These are phyloP conservation scores for Podaxis mareebaensis DNA, from an alignment of 768 basidiomycete genomes.

Conservation along the genomic window DNA sequence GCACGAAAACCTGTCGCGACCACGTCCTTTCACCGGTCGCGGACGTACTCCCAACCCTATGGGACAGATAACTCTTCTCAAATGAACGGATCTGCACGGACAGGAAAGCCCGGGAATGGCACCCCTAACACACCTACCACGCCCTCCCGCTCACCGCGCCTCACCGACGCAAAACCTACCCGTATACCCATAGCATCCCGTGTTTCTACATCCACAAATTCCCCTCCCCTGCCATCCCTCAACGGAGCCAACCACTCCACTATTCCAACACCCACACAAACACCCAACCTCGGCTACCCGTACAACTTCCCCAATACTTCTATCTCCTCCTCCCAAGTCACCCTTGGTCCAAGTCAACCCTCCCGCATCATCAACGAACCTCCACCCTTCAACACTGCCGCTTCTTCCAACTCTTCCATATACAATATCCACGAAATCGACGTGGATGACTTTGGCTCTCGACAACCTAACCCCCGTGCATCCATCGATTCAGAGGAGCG, in stretches of 20 bases:
- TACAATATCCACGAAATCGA: slow-evolving; percentile 24
- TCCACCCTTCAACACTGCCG: slow-evolving; percentile 58
- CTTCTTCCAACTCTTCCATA: slow-evolving; percentile 41
- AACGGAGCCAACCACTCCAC: slow-evolving; percentile 23
- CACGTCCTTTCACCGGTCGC: slow-evolving; percentile 46
- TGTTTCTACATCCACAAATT: slow-evolving; percentile 9
- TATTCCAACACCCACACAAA: slow-evolving; percentile 20
- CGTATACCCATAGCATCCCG: slow-evolving; percentile 49
- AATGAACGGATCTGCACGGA: slow-evolving; percentile 31
- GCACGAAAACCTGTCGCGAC: slow-evolving; percentile 30
- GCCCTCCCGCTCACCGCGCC: slow-evolving; percentile 44
- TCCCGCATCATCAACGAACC: slow-evolving; percentile 63
- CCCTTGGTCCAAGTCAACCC: slow-evolving; percentile 28
- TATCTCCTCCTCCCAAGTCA: slow-evolving; percentile 32
- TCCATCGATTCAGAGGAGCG: slow-evolving; percentile 80
- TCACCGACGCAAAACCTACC: slow-evolving; percentile 46
- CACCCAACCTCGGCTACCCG: slow-evolving; percentile 21
- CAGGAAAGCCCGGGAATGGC: slow-evolving; percentile 10
- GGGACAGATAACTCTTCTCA: slow-evolving; percentile 36
- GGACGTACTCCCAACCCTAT: slow-evolving; percentile 69
- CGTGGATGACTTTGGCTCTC: slow-evolving; percentile 20
- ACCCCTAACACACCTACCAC: background rate
- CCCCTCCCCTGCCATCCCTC: background rate
- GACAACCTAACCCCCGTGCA: slow-evolving; percentile 31
- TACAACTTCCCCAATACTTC: slow-evolving; percentile 23